Conservation (phyloP, 805 yeast genomes). For the Lipomyces kockii region DNA sequence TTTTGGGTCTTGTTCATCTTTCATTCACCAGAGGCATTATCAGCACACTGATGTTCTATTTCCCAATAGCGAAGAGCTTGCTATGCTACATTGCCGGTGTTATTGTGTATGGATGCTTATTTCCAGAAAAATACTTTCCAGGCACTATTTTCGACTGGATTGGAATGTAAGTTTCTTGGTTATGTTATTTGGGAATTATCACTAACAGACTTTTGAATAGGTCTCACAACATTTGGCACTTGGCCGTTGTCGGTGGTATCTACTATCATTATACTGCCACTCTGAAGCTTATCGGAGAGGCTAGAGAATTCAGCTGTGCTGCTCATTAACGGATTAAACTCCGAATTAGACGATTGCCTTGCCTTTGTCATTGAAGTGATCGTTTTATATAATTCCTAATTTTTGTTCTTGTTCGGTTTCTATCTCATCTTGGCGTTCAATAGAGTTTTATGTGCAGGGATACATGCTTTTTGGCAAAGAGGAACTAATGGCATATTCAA, state of each 20-base stretch:
- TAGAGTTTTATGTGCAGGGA: neutral
- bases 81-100: conserved; percentile 82
- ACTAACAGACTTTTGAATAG: neutral
- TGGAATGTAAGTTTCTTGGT: conserved; percentile 76
- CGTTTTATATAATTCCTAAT: neutral
- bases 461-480: neutral
- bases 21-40: conserved; percentile 59
- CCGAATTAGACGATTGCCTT: neutral
- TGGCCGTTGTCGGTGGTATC: conserved; percentile 87
- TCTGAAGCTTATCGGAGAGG: conserved; percentile 66
- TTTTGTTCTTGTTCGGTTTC: neutral
- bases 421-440: neutral
- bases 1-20: conserved; percentile 63
- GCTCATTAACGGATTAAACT: neutral
- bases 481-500: neutral
- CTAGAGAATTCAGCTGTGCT: conserved; percentile 39
- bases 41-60: conserved; percentile 58
- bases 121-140: conserved; percentile 78
- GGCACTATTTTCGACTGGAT: conserved; percentile 48
- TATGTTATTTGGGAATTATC: conserved; percentile 49
- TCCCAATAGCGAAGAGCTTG: conserved; percentile 74
- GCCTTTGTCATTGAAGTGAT: neutral
- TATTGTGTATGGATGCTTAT: conserved; percentile 79
- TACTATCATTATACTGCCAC: conserved; percentile 84
- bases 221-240: conserved; percentile 94